These are phyloP conservation scores for Cryptococcus sp. DNA, from an alignment of 1,284 basidiomycete genomes.

Conservation along the genomic window DNA sequence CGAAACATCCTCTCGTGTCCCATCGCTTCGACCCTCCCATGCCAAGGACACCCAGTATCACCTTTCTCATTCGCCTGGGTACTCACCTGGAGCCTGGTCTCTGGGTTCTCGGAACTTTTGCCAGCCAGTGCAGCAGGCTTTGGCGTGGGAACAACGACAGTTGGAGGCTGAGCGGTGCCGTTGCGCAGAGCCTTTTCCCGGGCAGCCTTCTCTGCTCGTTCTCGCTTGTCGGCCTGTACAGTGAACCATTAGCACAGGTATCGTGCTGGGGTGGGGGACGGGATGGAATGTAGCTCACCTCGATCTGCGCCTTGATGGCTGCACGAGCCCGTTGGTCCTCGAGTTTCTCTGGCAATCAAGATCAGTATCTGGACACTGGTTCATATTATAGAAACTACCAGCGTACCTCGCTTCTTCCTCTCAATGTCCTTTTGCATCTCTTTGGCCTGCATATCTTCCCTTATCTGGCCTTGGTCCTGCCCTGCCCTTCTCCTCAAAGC, in stretches of 20 bases:
- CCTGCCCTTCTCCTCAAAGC: conserved; percentile 75
- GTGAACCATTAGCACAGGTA: conserved; percentile 4
- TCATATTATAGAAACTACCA: not conserved
- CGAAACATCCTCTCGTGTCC: not conserved
- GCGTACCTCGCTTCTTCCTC: conserved; percentile 67
- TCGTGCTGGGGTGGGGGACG: not conserved
- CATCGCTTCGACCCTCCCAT: not conserved
- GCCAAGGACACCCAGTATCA: too few species aligned
- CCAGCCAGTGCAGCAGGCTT: conserved; percentile 50
- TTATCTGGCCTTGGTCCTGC: conserved; percentile 68
- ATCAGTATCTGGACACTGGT: not conserved
- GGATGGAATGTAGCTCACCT: conserved; percentile 46
- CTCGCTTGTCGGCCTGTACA: conserved; percentile 69
- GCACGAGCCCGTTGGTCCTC: conserved; percentile 78
- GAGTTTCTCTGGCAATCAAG: conserved; percentile 64
- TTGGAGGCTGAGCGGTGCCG: conserved; percentile 52
- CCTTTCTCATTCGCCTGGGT: too few species aligned
- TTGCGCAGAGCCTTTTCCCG: conserved; percentile 83
- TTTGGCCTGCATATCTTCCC: conserved; percentile 73
- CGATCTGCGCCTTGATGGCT: conserved; percentile 85
- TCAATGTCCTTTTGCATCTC: conserved; percentile 74
- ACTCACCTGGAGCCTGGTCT: conserved; percentile 66
- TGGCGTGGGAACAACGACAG: conserved; percentile 47
- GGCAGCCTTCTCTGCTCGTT: conserved; percentile 79
- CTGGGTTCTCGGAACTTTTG: conserved; percentile 70